These are phyloP conservation scores for Sporothrix humicola DNA, from an alignment of 2,329 filamentous ascomycete genomes.

Conservation along the genomic window DNA sequence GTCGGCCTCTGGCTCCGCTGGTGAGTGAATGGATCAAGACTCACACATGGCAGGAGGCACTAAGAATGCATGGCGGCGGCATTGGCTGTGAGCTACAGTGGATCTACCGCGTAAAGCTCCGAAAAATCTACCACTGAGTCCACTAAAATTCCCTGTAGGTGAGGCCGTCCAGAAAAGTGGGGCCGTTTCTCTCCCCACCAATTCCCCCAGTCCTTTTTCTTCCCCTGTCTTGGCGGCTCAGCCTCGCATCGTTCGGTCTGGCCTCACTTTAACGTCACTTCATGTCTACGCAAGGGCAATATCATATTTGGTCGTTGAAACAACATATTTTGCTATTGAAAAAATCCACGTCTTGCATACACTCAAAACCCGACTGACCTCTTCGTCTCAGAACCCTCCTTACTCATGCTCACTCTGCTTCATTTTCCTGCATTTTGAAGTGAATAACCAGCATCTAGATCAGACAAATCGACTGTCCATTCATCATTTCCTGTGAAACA, in stretches of 20 bases:
- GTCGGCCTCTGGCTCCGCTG: background rate
- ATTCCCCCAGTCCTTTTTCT: background rate
- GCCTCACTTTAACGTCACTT: background rate
- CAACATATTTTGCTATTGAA: too few relatives aligned
- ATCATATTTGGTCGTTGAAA: too few relatives aligned
- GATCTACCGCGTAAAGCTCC: background rate
- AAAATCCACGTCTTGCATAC: too few relatives aligned
- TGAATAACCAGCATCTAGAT: too few relatives aligned
- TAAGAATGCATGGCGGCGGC: background rate
- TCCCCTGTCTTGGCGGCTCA: background rate
- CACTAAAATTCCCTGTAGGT: background rate
- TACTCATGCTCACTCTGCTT: too few relatives aligned
- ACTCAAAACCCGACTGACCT: too few relatives aligned
- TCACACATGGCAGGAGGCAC: background rate
- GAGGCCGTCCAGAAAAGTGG: slow-evolving; percentile 23
- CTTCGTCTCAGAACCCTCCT: too few relatives aligned
- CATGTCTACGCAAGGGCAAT: too few relatives aligned
- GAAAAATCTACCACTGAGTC: too few relatives aligned
- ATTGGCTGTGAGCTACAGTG: background rate
- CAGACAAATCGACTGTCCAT: too few relatives aligned
- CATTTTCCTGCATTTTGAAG: too few relatives aligned
- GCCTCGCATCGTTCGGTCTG: background rate
- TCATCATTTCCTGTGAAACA: too few relatives aligned
- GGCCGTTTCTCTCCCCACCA: background rate
- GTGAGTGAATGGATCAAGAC: background rate